Evolutionary conservation across 495 filamentous ascomycete species (phyloP).

Genomic region (Pyronema omphalodes): DNA sequence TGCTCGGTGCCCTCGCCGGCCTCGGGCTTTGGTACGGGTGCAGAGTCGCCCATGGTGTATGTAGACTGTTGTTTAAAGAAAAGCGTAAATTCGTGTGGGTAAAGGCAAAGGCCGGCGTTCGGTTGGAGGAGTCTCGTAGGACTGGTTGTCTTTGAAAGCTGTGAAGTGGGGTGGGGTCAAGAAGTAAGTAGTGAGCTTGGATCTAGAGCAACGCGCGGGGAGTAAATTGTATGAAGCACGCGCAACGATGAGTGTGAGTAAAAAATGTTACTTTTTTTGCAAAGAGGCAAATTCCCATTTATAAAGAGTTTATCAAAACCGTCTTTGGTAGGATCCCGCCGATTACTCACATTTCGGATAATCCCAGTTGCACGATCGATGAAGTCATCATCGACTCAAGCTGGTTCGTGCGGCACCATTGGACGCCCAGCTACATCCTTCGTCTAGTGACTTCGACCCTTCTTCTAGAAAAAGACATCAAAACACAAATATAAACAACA

Average conservation of each 20-base stretch:
- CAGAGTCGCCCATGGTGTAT: conserved; percentile 22
- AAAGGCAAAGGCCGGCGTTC: not conserved
- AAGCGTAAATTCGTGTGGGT: conserved; percentile 21
- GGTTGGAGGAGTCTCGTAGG: not conserved
- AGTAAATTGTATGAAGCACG: too few species aligned
- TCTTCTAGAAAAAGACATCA: not conserved
- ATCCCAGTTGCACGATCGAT: too few species aligned
- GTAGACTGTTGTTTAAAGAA: conserved; percentile 19
- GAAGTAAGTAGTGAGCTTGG: not conserved
- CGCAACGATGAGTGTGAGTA: too few species aligned
- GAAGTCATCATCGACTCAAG: too few species aligned
- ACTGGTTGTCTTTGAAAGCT: not conserved
- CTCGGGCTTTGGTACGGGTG: conserved; percentile 31
- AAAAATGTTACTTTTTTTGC: too few species aligned
- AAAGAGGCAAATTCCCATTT: too few species aligned
- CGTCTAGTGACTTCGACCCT: not conserved
- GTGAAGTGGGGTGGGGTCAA: not conserved
- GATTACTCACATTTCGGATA: too few species aligned
- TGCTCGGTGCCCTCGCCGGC: conserved; percentile 49
- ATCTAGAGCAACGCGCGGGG: too few species aligned
- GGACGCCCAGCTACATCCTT: too few species aligned
- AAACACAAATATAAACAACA: not conserved
- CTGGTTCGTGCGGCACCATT: too few species aligned
- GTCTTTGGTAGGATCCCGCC: too few species aligned
- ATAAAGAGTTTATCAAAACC: too few species aligned